A percentile compares a stretch with the other conserved stretches of the same genome.
Evolutionary conservation across 495 filamentous ascomycete species (phyloP).

Genomic region (Podospora pseudopauciseta): DNA sequence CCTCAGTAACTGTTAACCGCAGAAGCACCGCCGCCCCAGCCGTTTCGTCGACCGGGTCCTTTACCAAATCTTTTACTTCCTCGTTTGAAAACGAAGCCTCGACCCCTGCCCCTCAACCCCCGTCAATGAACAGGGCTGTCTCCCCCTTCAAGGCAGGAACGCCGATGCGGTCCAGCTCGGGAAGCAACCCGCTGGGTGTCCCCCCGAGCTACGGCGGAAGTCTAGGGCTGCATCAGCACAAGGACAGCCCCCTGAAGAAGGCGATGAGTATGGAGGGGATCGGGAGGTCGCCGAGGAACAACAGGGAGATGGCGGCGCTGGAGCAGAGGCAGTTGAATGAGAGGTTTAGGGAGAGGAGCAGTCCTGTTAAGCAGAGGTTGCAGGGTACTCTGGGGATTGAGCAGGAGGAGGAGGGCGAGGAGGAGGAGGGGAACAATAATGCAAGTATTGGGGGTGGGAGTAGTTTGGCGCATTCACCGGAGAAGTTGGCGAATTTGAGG

Average conservation of each 20-base stretch:
- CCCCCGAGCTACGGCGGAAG: slow-evolving; percentile 58
- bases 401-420: slow-evolving; percentile 8
- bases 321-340: slow-evolving; percentile 42
- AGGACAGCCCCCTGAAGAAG: slow-evolving; percentile 78
- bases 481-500: slow-evolving; percentile 28
- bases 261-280: slow-evolving; percentile 47
- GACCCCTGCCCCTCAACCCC: not conserved
- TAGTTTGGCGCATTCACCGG: slow-evolving; percentile 21
- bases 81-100: not conserved
- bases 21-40: not conserved
- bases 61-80: not conserved
- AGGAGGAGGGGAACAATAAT: not conserved
- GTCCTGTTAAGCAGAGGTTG: slow-evolving; percentile 27
- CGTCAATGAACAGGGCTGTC: not conserved
- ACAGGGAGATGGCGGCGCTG: slow-evolving; percentile 50
- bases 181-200: slow-evolving; percentile 12
- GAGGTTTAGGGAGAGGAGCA: slow-evolving; percentile 27
- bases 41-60: not conserved
- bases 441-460: not conserved
- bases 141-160: slow-evolving; percentile 4
- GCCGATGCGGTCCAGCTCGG: not conserved
- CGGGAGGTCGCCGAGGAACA: slow-evolving; percentile 46
- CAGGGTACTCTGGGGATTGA: not conserved
- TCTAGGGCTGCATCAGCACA: slow-evolving; percentile 73
- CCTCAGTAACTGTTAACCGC: not conserved